Base-by-base conservation (phyloP, 2,329 filamentous ascomycete genomes). In the Metarhizium sp. region DNA sequence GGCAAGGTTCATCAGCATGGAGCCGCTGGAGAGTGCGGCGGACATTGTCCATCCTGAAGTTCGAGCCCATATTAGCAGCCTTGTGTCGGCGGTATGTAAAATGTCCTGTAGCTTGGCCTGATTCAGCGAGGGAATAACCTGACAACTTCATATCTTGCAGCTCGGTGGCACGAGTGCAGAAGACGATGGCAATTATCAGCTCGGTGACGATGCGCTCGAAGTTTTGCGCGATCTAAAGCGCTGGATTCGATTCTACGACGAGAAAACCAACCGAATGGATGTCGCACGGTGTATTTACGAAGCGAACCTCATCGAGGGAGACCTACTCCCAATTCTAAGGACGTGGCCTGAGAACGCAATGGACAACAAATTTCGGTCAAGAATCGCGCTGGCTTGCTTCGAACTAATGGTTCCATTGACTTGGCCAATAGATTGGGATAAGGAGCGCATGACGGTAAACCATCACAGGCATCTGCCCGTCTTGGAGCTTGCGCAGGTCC, bases 241-340 rank as follows among this genome's bases (percentile, higher is more conserved):
- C 81, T 99, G 94, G 94, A 80, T 99, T 62, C 91, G 90, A 63
- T 84, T 96, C 59, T 94, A 94, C 77, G 92, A 96, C 70, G 89
- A 95, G 68, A 95, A 95, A 69, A 84, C 87, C 60, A 95, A 96
- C 68, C 87, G 92, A 61, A 87, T 95, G 78, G 94, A 99, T 67
- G 94, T 99, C 57, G 92, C 92, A 58, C 82, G 94, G 72, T 96
- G 91, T 69, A 78, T 97, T 62, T 86, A 90, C 66, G 91, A 97
- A 70, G 88, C 91, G 48, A 96, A 96, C 66, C 72, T 99, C n/a
- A 82, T 97, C 55, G 87, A 87, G 66, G 89, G 90, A 52, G 94
- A 99, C 70, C 73, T 99, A 55, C 76, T 97, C 55, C 90, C 92
- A 55, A 97, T 99, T 60, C 78, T 99, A 25, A 86, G 90, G 10